These are phyloP conservation scores for Tetratostichococcus sp. DNA, from an alignment of 139 green algal genomes.

Conservation along the genomic window DNA sequence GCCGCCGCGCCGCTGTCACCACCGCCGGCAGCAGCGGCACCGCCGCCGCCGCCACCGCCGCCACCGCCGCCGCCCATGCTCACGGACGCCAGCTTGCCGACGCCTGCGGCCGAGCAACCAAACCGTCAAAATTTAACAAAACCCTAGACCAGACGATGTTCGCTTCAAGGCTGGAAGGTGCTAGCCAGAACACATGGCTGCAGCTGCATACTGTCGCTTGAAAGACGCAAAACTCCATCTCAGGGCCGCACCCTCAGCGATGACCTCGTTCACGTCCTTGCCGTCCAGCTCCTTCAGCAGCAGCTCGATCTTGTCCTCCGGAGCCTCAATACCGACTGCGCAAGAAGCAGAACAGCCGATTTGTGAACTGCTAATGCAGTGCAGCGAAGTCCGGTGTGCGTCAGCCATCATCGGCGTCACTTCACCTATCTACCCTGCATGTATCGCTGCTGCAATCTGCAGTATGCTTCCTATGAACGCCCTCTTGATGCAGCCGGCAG, in stretches of 20 bases:
- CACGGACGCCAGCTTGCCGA: slow-evolving; percentile 69
- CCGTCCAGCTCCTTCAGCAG: slow-evolving; percentile 70
- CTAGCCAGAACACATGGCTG: too few relatives aligned
- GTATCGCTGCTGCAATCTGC: too few relatives aligned
- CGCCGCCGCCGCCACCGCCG: slow-evolving; percentile 17
- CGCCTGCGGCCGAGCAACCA: slow-evolving; percentile 33
- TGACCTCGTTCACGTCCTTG: slow-evolving; percentile 68
- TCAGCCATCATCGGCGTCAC: too few relatives aligned
- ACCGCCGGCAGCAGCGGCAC: slow-evolving; percentile 20
- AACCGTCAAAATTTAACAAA: too few relatives aligned
- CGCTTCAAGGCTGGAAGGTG: too few relatives aligned
- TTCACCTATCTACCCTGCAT: too few relatives aligned
- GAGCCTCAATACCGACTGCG: slow-evolving; percentile 62
- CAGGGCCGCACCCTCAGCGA: slow-evolving; percentile 14
- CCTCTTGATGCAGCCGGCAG: too few relatives aligned
- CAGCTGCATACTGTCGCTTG: too few relatives aligned
- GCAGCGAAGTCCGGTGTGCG: not conserved
- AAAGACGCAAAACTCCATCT: too few relatives aligned
- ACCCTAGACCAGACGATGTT: too few relatives aligned
- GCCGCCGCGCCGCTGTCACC: slow-evolving; percentile 43
- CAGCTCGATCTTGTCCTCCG: slow-evolving; percentile 48
- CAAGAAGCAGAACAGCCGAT: not conserved
- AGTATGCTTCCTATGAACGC: too few relatives aligned
- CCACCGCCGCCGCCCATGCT: slow-evolving; percentile 51
- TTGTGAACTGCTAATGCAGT: too few relatives aligned